Evolutionary conservation across 192 early-diverging fungal species (phyloP).

Genomic region (Chytriomyces sp.): DNA sequence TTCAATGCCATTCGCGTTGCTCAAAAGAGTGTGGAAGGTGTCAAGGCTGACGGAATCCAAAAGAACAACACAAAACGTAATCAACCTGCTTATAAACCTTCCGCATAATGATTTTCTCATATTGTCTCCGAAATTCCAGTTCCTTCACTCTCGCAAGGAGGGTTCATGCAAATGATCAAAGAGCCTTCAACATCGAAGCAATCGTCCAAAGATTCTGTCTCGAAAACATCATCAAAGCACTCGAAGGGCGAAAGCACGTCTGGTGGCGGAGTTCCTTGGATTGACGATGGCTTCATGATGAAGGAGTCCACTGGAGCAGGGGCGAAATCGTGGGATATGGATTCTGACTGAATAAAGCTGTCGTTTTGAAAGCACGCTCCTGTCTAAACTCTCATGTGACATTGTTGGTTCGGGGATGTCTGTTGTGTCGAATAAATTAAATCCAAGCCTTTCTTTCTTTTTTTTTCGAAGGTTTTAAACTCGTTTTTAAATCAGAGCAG

Average conservation of each 20-base stretch:
- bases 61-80: constrained; percentile 40
- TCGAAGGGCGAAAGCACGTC: not conserved
- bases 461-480: not conserved
- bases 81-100: not conserved
- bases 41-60: constrained; percentile 58
- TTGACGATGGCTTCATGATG: constrained; percentile 13
- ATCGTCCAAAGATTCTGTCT: not conserved
- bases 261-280: not conserved
- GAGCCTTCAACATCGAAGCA: constrained; percentile 2
- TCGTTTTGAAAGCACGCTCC: too few relatives aligned
- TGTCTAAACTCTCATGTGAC: not conserved
- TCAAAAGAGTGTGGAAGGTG: constrained; percentile 77
- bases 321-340: constrained; percentile 2
- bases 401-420: not conserved
- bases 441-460: constrained; percentile 5
- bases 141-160: not conserved
- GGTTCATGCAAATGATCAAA: constrained; percentile 35
- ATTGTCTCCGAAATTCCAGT: not conserved
- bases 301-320: not conserved
- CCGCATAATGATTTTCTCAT: not conserved
- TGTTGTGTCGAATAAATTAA: not conserved
- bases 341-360: not conserved
- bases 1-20: constrained; percentile 94
- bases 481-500: not conserved
- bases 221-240: not conserved